These are phyloP conservation scores for Coniochaeta prunicola DNA, from an alignment of 2,329 filamentous ascomycete species.

Conservation along the genomic window DNA sequence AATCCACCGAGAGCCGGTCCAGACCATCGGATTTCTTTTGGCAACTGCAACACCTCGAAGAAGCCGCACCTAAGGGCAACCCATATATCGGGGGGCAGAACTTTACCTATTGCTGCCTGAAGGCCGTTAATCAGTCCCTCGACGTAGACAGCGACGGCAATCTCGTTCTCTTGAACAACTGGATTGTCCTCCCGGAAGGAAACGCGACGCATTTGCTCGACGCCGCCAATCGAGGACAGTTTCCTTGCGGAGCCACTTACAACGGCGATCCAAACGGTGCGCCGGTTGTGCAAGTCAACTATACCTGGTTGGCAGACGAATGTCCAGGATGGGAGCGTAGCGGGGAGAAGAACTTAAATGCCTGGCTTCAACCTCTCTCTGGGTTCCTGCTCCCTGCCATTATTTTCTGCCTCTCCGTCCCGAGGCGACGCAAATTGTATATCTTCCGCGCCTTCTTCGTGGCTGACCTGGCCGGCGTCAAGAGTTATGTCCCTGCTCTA, in stretches of 20 bases:
- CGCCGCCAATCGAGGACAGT: constrained; percentile 7
- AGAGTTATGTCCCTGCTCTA: constrained; percentile 8
- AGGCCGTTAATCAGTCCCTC: constrained; percentile 13
- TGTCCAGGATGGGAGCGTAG: constrained; percentile 18
- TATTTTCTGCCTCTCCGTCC: constrained; percentile 19
- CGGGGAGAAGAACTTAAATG: constrained; percentile 12
- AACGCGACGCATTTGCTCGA: constrained; percentile 4
- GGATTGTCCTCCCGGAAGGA: constrained; percentile 7
- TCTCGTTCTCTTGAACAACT: constrained; percentile 3
- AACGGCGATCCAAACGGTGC: constrained; percentile 11
- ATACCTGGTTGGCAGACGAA: constrained; percentile 9
- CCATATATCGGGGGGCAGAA: constrained; percentile 14
- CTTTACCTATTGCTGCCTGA: constrained; percentile 18
- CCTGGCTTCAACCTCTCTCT: constrained; percentile 17
- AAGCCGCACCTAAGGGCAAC: background rate
- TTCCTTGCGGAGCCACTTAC: constrained; percentile 17
- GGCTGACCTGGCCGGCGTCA: constrained; percentile 10
- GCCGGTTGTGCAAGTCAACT: constrained; percentile 13
- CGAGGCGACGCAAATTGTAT: constrained; percentile 16
- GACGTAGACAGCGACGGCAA: constrained; percentile 5
- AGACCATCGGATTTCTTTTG: constrained; percentile 1
- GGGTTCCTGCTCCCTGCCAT: constrained; percentile 19
- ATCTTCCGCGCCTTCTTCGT: constrained; percentile 10
- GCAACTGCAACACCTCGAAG: constrained; percentile 10
- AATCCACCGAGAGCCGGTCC: constrained; percentile 4